A percentile compares a stretch with the other conserved stretches of the same genome.
Conservation (phyloP, 768 basidiomycete species). For the Hericium rajendrae region DNA sequence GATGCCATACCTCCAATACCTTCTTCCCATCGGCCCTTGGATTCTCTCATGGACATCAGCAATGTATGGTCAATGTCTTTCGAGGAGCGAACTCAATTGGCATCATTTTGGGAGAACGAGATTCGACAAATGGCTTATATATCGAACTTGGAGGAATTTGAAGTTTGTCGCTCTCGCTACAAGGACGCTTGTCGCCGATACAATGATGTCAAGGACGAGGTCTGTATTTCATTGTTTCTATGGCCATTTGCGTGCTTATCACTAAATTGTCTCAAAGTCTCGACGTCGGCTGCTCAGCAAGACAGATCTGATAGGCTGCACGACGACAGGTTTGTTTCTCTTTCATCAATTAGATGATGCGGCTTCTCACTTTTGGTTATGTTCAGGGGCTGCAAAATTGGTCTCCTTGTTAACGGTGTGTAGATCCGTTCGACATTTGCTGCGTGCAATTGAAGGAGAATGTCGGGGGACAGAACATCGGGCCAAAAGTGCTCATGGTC, state of each 20-base stretch:
- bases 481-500: slow-evolving; percentile 54
- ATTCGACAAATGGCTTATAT: slow-evolving; percentile 25
- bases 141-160: slow-evolving; percentile 32
- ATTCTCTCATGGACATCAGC: slow-evolving; percentile 23
- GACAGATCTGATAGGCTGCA: slow-evolving; percentile 64
- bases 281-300: slow-evolving; percentile 43
- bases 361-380: neutral
- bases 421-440: neutral
- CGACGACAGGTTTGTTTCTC: slow-evolving; percentile 51
- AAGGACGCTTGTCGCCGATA: slow-evolving; percentile 28
- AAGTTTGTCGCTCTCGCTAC: slow-evolving; percentile 28
- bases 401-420: slow-evolving; percentile 45
- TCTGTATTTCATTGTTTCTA: slow-evolving; percentile 15
- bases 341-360: neutral
- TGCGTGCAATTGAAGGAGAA: neutral
- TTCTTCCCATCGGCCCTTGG: slow-evolving; percentile 24
- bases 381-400: slow-evolving; percentile 58
- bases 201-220: slow-evolving; percentile 44
- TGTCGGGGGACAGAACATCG: slow-evolving; percentile 34
- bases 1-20: slow-evolving; percentile 30
- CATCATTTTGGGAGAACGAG: slow-evolving; percentile 37
- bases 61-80: slow-evolving; percentile 47
- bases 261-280: slow-evolving; percentile 26
- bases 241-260: neutral
- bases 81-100: slow-evolving; percentile 36